Percentiles rank a stretch among this genome's conserved stretches.
These are phyloP conservation scores for Picochlorum sp. DNA, from an alignment of 139 green algal species.

Conservation along the genomic window DNA sequence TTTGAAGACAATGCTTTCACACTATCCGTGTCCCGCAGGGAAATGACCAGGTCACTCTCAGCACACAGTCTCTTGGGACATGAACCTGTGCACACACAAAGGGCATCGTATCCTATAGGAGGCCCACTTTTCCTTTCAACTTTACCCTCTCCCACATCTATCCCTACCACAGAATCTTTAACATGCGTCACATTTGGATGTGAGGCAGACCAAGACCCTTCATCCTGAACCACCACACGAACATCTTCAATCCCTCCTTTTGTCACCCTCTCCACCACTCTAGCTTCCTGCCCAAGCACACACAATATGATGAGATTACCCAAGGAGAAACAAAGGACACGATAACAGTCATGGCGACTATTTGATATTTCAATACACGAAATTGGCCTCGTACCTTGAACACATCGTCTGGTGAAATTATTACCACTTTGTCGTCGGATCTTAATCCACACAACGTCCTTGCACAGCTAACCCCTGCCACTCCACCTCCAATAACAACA, in stretches of 20 bases:
- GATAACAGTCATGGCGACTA: no score
- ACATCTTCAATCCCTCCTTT: no score
- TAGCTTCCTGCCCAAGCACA: no score
- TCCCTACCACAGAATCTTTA: slow-evolving; percentile 13
- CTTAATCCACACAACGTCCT: slow-evolving; percentile 51
- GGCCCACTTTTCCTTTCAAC: slow-evolving; percentile 24
- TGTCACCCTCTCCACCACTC: no score
- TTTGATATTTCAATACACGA: neutral
- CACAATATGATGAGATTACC: neutral
- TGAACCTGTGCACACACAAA: slow-evolving; percentile 63
- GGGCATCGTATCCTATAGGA: slow-evolving; percentile 41
- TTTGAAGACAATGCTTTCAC: slow-evolving; percentile 21
- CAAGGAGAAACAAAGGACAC: neutral
- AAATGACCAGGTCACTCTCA: neutral
- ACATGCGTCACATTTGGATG: slow-evolving; percentile 38
- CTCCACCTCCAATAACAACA: slow-evolving; percentile 65
- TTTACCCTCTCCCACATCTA: slow-evolving; percentile 18
- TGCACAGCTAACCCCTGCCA: slow-evolving; percentile 66
- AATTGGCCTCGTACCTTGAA: slow-evolving; percentile 38
- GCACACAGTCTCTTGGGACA: slow-evolving; percentile 35
- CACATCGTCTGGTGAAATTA: slow-evolving; percentile 37
- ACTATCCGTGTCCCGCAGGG: slow-evolving; percentile 59
- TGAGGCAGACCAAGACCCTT: no score
- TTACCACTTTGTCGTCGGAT: slow-evolving; percentile 19
- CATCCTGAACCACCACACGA: no score